phyloP scores from a whole-genome alignment of 345 rosid genomes.

The Nephelium lappaceum region DNA sequence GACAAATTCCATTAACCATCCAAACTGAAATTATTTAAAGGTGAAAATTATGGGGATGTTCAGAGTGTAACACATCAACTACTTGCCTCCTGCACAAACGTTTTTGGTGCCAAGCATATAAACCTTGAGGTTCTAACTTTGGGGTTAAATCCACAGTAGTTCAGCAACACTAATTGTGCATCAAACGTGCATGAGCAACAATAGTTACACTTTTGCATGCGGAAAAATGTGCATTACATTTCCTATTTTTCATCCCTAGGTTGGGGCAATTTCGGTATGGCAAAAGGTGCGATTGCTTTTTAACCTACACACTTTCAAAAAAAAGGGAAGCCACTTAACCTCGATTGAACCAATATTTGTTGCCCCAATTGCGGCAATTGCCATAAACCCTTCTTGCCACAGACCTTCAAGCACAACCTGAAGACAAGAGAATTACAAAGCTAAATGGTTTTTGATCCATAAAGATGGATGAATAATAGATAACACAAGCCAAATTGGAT shows the following conservation, averaged over 20 bases:
- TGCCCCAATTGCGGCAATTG: constrained; percentile 92
- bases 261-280: neutral
- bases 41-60: neutral
- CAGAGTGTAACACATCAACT: neutral
- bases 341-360: constrained; percentile 95
- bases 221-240: neutral
- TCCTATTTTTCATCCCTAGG: neutral
- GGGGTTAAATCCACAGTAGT: neutral
- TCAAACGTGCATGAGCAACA: neutral
- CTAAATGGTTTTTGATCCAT: neutral
- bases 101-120: neutral
- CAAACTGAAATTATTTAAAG: neutral
- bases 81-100: constrained; percentile 1
- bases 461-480: neutral
- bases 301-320: neutral
- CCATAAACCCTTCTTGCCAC: constrained; percentile 91
- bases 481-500: neutral
- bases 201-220: neutral
- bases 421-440: constrained; percentile 11
- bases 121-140: neutral
- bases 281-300: constrained; percentile 1
- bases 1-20: neutral
- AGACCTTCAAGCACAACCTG: constrained; percentile 95
- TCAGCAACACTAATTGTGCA: neutral
- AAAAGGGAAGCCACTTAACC: constrained; percentile 40